phyloP scores from a whole-genome alignment of 768 basidiomycete species.

The Clathrus columnatus region DNA sequence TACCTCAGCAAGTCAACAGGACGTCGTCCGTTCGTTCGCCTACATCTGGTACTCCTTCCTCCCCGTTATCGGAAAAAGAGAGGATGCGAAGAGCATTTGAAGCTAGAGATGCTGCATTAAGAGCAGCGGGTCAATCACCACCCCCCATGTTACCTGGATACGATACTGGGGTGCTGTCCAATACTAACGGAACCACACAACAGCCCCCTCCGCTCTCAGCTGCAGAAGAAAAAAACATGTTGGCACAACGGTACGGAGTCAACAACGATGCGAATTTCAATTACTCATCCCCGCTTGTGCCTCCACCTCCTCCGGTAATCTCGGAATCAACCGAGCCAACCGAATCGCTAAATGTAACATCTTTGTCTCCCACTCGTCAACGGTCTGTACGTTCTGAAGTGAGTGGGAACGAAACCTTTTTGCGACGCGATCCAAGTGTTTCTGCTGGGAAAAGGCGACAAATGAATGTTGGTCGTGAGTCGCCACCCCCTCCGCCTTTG shows the following conservation, averaged over 20 bases:
- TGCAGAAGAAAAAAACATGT: conserved; percentile 68
- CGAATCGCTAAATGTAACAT: neutral
- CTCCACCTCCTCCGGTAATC: conserved; percentile 21
- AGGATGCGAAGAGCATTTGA: conserved; percentile 12
- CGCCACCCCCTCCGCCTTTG: conserved; percentile 55
- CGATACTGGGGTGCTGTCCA: conserved; percentile 16
- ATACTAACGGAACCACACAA: conserved; percentile 24
- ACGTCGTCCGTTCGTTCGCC: conserved; percentile 12
- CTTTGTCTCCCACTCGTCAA: neutral
- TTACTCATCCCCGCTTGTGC: conserved; percentile 15
- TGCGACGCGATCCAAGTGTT: conserved; percentile 17
- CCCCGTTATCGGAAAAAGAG: conserved; percentile 14
- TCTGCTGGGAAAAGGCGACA: conserved; percentile 15
- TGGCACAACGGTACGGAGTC: conserved; percentile 55
- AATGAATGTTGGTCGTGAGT: neutral
- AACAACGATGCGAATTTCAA: conserved; percentile 29
- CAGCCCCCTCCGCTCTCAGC: conserved; percentile 43
- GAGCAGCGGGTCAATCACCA: conserved; percentile 14
- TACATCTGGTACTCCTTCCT: conserved; percentile 16
- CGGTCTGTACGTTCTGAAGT: conserved; percentile 10
- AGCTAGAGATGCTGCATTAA: conserved; percentile 10
- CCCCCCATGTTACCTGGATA: conserved; percentile 18
- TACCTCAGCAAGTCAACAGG: conserved; percentile 11
- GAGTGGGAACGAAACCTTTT: neutral
- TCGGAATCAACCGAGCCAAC: conserved; percentile 10